Percentiles rank a stretch among this genome's conserved stretches.
phyloP scores from a whole-genome alignment of 2,329 filamentous ascomycete genomes.

The Hymenoscyphus linearis region DNA sequence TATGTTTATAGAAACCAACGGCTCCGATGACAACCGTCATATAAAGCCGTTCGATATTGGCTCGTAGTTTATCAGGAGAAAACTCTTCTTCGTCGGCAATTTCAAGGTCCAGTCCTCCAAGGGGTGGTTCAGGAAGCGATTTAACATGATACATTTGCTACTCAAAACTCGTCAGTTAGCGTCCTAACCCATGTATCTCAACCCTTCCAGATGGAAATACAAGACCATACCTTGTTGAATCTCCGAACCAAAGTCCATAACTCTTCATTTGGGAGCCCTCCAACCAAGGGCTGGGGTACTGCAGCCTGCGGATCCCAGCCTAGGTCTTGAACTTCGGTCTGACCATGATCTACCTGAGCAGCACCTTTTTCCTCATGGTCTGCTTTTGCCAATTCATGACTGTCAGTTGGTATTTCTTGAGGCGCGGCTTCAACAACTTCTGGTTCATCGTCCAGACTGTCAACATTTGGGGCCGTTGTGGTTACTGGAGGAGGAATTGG shows the following conservation, averaged over 20 bases:
- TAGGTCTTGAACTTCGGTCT: conserved; percentile 47
- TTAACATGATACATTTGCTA: conserved; percentile 26
- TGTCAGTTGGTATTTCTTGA: conserved; percentile 34
- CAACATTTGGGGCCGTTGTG: background rate
- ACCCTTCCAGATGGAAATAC: background rate
- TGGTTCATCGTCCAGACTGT: conserved; percentile 13
- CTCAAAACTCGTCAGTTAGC: background rate
- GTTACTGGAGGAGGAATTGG: background rate
- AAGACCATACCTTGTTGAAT: conserved; percentile 20
- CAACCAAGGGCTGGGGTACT: conserved; percentile 50
- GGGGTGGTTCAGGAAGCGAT: conserved; percentile 12
- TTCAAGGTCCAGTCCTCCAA: conserved; percentile 18
- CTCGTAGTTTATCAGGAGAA: conserved; percentile 16
- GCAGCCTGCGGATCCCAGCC: conserved; percentile 51
- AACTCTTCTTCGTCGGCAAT: conserved; percentile 18
- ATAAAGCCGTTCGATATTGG: conserved; percentile 19
- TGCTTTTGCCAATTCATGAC: conserved; percentile 38
- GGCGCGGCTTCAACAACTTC: conserved; percentile 21
- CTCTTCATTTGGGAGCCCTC: conserved; percentile 58
- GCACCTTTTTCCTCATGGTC: conserved; percentile 37
- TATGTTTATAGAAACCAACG: conserved; percentile 18
- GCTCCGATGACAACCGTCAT: conserved; percentile 15
- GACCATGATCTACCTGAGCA: conserved; percentile 36
- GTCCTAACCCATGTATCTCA: too few species aligned
- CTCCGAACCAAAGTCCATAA: conserved; percentile 44